phyloP scores from a whole-genome alignment of 805 yeast genomes.

The Suhomyces faveliae region DNA sequence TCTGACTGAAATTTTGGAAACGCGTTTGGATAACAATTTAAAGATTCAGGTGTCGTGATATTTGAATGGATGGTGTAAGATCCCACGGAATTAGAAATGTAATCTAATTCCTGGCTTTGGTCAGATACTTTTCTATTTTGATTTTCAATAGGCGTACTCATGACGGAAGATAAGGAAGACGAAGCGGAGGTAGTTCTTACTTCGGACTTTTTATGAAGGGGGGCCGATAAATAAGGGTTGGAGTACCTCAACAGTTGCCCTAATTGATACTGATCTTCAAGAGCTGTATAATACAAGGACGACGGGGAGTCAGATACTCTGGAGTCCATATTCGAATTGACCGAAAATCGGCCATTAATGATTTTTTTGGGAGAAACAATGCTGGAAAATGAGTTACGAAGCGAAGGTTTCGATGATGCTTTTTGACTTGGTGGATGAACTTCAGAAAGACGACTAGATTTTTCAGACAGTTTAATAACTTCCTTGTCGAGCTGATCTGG shows the following conservation, averaged over 20 bases:
- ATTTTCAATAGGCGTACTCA: constrained; percentile 15
- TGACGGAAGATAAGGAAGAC: constrained; percentile 19
- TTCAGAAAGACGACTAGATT: neutral
- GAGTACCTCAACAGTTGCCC: neutral
- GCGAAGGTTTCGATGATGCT: neutral
- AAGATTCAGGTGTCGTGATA: constrained; percentile 16
- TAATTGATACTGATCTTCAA: neutral
- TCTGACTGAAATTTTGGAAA: neutral
- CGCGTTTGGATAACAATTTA: neutral
- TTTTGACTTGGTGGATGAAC: neutral
- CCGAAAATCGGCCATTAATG: neutral
- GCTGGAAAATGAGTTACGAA: constrained; percentile 1
- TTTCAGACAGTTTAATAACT: neutral
- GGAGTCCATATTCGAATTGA: neutral
- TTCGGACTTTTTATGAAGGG: constrained; percentile 1
- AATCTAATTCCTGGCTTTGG: neutral
- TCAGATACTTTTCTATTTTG: neutral
- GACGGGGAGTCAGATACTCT: neutral
- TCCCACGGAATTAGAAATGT: neutral
- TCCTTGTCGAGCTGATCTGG: neutral
- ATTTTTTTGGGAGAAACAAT: constrained; percentile 1
- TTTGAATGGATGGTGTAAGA: constrained; percentile 10
- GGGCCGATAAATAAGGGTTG: neutral
- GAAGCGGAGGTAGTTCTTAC: constrained; percentile 10
- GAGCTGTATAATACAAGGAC: constrained; percentile 1